Conservation (phyloP, 2,329 filamentous ascomycete species). For the Mollisia scopiformis region DNA sequence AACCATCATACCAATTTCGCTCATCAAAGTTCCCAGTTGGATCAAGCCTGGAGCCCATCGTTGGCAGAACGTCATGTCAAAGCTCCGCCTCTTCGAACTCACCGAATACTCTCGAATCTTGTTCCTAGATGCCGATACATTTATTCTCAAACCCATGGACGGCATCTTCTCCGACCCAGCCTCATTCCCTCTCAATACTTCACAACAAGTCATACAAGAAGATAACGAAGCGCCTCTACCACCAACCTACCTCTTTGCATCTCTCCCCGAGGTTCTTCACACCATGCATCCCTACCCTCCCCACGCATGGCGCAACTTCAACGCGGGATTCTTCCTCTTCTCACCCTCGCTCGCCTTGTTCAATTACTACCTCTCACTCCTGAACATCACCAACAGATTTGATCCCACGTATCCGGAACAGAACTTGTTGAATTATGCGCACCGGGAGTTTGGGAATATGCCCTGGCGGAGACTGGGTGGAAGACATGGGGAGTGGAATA, state of each 20-base stretch:
- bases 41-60: slow-evolving; percentile 33
- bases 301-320: slow-evolving; percentile 38
- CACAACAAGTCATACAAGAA: not conserved
- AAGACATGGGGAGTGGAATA: slow-evolving; percentile 39
- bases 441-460: slow-evolving; percentile 44
- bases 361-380: slow-evolving; percentile 42
- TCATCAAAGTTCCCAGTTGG: slow-evolving; percentile 33
- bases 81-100: slow-evolving; percentile 40
- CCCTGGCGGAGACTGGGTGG: slow-evolving; percentile 44
- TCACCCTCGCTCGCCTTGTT: slow-evolving; percentile 43
- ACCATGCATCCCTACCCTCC: slow-evolving; percentile 42
- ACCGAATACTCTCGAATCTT: slow-evolving; percentile 40
- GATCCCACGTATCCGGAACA: slow-evolving; percentile 45
- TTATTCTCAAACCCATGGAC: slow-evolving; percentile 37
- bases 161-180: slow-evolving; percentile 38
- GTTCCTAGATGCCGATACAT: slow-evolving; percentile 41
- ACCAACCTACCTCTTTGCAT: slow-evolving; percentile 39
- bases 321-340: slow-evolving; percentile 45
- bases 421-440: slow-evolving; percentile 48
- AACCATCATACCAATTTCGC: slow-evolving; percentile 36
- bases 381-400: slow-evolving; percentile 40
- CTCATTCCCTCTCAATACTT: slow-evolving; percentile 2
- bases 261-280: slow-evolving; percentile 39
- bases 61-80: slow-evolving; percentile 33
- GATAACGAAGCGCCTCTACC: slow-evolving; percentile 39